Evolutionary conservation across 2,329 filamentous ascomycete genomes (phyloP).

Genomic region (Colletotrichum eleusines): DNA sequence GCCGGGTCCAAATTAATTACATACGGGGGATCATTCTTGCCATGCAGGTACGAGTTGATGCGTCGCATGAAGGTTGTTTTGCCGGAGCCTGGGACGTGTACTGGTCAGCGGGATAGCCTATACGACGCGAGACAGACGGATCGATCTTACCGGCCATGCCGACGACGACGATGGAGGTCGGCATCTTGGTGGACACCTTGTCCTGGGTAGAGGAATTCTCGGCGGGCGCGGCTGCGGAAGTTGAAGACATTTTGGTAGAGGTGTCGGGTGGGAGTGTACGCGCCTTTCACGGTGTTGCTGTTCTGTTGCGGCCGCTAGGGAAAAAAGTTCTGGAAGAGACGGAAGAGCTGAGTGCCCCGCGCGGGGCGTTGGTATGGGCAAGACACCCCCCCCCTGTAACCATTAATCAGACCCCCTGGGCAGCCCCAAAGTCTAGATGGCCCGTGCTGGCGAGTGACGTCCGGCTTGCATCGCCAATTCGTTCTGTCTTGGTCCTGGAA

Average conservation of each 20-base stretch:
- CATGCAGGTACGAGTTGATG: constrained; percentile 93
- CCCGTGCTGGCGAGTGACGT: constrained; percentile 38
- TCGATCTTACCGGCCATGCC: constrained; percentile 85
- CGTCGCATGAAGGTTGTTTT: constrained; percentile 99
- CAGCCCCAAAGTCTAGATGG: constrained; percentile 22
- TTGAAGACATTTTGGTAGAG: constrained; percentile 37
- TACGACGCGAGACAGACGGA: constrained; percentile 12
- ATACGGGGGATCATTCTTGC: constrained; percentile 84
- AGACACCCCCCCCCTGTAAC: constrained; percentile 23
- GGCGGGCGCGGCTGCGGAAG: constrained; percentile 43
- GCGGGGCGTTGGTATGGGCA: constrained; percentile 35
- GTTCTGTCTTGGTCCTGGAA: background rate
- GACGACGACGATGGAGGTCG: constrained; percentile 89
- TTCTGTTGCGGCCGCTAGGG: constrained; percentile 13
- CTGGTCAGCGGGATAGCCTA: constrained; percentile 26
- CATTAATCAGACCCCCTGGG: constrained; percentile 24
- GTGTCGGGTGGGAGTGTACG: constrained; percentile 5
- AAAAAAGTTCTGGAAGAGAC: constrained; percentile 43
- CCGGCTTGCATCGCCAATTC: constrained; percentile 25
- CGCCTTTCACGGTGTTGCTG: constrained; percentile 22
- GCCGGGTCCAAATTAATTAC: constrained; percentile 98
- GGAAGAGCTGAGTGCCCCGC: constrained; percentile 40
- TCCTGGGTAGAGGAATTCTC: constrained; percentile 51
- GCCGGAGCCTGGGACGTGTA: constrained; percentile 76
- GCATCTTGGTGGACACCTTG: constrained; percentile 56